These are phyloP conservation scores for Porogramme epimiltina DNA, from an alignment of 1,284 basidiomycete species.

Conservation along the genomic window DNA sequence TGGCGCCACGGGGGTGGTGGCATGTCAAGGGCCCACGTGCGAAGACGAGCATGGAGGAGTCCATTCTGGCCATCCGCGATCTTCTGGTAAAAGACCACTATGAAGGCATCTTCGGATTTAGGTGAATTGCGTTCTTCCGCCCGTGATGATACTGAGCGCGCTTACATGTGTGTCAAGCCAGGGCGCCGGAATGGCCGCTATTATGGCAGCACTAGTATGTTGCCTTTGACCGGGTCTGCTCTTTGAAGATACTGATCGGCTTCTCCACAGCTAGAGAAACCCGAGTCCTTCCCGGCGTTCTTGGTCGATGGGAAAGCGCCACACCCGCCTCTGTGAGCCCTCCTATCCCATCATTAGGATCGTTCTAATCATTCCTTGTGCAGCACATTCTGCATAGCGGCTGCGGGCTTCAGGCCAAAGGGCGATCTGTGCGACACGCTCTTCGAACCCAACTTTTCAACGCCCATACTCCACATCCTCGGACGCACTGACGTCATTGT, in stretches of 20 bases:
- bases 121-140: not conserved
- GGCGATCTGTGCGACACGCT: slow-evolving; percentile 55
- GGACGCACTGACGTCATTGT: slow-evolving; percentile 85
- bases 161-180: slow-evolving; percentile 48
- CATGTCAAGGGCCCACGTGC: slow-evolving; percentile 44
- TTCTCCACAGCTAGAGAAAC: slow-evolving; percentile 47
- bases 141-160: not conserved
- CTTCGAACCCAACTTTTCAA: slow-evolving; percentile 57
- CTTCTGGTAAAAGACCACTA: slow-evolving; percentile 53
- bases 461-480: slow-evolving; percentile 81
- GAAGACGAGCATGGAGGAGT: slow-evolving; percentile 66
- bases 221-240: not conserved
- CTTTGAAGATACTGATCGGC: not conserved
- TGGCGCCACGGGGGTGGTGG: slow-evolving; percentile 85
- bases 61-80: slow-evolving; percentile 46
- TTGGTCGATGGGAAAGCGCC: slow-evolving; percentile 64
- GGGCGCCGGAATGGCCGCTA: slow-evolving; percentile 79
- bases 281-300: slow-evolving; percentile 63
- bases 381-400: slow-evolving; percentile 70
- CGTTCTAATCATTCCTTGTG: too few relatives aligned
- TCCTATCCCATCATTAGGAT: slow-evolving; percentile 8
- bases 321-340: slow-evolving; percentile 68
- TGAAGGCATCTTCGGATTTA: slow-evolving; percentile 83
- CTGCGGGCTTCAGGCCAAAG: slow-evolving; percentile 65
- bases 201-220: slow-evolving; percentile 71